These are phyloP conservation scores for Liquidambar formosana DNA, from an alignment of 164 flowering plant genomes.

Conservation along the genomic window DNA sequence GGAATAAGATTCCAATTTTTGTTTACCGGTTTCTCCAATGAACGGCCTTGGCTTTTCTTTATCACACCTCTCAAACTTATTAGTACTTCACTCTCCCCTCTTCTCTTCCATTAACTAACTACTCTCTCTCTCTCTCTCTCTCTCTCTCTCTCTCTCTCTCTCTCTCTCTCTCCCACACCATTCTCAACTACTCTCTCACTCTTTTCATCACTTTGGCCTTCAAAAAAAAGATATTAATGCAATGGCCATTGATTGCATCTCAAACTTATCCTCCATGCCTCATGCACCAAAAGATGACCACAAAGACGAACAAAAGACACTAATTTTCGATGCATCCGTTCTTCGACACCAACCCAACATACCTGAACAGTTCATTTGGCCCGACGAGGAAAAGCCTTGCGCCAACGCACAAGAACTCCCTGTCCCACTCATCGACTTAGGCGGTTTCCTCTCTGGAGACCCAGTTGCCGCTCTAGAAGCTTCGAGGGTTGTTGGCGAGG, in stretches of 20 bases:
- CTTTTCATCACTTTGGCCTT: neutral
- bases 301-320: neutral
- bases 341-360: neutral
- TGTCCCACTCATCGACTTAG: neutral
- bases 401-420: slow-evolving; percentile 1
- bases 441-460: slow-evolving; percentile 8
- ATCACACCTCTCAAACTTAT: slow-evolving; percentile 28
- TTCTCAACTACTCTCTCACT: neutral
- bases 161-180: neutral
- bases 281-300: too few species aligned
- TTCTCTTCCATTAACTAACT: slow-evolving; percentile 11
- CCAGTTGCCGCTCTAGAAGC: neutral
- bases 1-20: slow-evolving; percentile 34
- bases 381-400: slow-evolving; percentile 4
- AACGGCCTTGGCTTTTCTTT: slow-evolving; percentile 48
- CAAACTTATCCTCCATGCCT: slow-evolving; percentile 1
- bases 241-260: slow-evolving; percentile 39
- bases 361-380: slow-evolving; percentile 14
- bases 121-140: neutral
- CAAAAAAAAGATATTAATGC: slow-evolving; percentile 2
- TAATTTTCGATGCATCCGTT: neutral
- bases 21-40: slow-evolving; percentile 36
- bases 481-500: slow-evolving; percentile 8
- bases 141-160: neutral
- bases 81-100: slow-evolving; percentile 6